Evolutionary conservation across 345 rosid genomes (phyloP), one percentile per base, ranked within the genome.

Genomic region (Mercurialis annua): DNA sequence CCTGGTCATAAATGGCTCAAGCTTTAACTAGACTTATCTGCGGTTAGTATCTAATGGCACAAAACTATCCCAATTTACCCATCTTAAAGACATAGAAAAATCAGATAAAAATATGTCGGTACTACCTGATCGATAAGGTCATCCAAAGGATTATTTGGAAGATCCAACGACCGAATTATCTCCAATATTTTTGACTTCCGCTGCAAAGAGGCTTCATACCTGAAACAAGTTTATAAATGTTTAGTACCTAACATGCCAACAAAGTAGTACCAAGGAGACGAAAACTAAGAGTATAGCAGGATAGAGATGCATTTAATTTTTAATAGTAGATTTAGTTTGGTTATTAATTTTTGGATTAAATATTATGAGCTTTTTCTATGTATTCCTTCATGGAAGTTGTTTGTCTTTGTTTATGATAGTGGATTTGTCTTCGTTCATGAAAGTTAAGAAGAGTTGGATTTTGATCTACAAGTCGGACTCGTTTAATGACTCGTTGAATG

Each of bases 111-210:
- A 34, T 34, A 62, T 27, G 56, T 46, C 61, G 38, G 30, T 30
- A 55, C 68, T 65, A 93, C 99, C 97, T 93, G 96, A 73, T 94
- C 99, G 63, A 86, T 87, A 67, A 94, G 85, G 78, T 94, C 97
- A 82, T 94, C 99, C 83, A 94, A 79, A 30, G 99, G 99, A 81
- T 94, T 94, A 79, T 90, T 90, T 34, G 99, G 99, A 74, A 94
- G 96, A 87, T 91, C 83, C 74, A 94, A 77, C 8, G 89, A 79
- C 49, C 95, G 97, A 71, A 94, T 82, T 55, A 89, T 87, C 67
- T 94, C 99, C 82, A 91, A 69, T 73, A 94, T 89, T 78, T 90
- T 89, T 47, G 81, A 76, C 80, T 91, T 94, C 38, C 99, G 89
- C 77, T 84, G 90, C 81, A 82, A 62, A 52, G 97, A 95, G 67